Evolutionary conservation across 1,284 basidiomycete genomes (phyloP).

Genomic region (Melampsora larici-populina): DNA sequence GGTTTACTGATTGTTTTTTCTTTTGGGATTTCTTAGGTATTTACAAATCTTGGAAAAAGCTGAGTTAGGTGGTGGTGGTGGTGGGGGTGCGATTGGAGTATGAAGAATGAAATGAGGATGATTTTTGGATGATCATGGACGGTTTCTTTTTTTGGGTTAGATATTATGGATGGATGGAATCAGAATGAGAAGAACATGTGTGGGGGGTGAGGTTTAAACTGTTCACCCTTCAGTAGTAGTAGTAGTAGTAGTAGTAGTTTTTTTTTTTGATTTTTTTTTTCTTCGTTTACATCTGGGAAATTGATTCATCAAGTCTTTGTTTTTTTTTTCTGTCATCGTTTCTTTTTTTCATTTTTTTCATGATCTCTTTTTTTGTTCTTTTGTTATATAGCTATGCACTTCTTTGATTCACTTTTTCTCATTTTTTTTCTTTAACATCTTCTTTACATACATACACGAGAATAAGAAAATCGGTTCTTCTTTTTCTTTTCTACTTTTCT

Average conservation of each 20-base stretch:
- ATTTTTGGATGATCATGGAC: too few species aligned
- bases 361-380: neutral
- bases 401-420: too few species aligned
- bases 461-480: neutral
- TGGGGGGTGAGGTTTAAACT: too few species aligned
- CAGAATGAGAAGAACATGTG: too few species aligned
- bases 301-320: neutral
- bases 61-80: constrained; percentile 9
- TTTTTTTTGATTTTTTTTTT: neutral
- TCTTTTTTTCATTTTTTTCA: too few species aligned
- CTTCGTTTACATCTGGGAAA: neutral
- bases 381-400: neutral
- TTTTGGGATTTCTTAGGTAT: constrained; percentile 19
- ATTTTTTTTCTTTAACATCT: neutral
- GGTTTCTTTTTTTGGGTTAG: too few species aligned
- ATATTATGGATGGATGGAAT: too few species aligned
- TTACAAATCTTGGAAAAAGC: constrained; percentile 39
- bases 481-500: neutral
- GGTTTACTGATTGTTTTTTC: neutral
- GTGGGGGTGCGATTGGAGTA: neutral
- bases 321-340: too few species aligned
- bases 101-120: too few species aligned
- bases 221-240: too few species aligned
- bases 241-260: too few species aligned
- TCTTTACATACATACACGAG: neutral